Base-by-base conservation (phyloP, 2,329 filamentous ascomycete genomes). In the Fusarium nodosum region DNA sequence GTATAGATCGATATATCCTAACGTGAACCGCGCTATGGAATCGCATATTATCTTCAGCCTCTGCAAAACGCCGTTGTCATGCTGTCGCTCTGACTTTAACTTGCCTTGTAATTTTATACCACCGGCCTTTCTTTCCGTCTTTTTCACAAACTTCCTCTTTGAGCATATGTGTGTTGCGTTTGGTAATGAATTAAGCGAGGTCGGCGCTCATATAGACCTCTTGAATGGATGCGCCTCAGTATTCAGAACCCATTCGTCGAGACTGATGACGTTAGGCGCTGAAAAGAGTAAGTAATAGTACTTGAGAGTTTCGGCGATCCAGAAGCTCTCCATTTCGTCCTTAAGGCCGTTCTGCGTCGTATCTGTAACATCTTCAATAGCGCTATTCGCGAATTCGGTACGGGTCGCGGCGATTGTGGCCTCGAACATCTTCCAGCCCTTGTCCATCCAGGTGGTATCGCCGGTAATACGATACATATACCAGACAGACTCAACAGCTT, bases 381-480 rank as follows among this genome's bases (percentile, higher is more conserved):
- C 92, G 13, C 88, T 90, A 80, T 93, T 89, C 11, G 89, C 93
- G 50, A 86, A 85, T 15, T 88, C 81, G 0, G 92, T 91, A 38
- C 83, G 82, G 3, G 93, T 94, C 33, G 88, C 84, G 34, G 85
- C 85, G 58, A 91, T 84, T 52, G 96, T 88, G 22, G 91, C 84
- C 67, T 89, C 81, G 77, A 93, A 97, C 93, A 97, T 97, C 51
- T 84, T 83, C 94, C 94, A 97, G 18, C 93, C 94, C 70, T 91
- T 90, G 30, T 97, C 93, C 77, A 91, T 90, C 85, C 93, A 93
- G 7, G 80, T 79, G 2, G 85, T 80, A 68, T 96, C 91, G 48
- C 93, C 94, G 0, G 93, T 97, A 79, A 97, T 93, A 76, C 94
- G 92, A 81, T 97, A 96, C 84, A 97, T 90, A 81, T 94, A 92